A percentile compares a stretch with the other conserved stretches of the same genome.
These are phyloP conservation scores for Metschnikowia santaceciliae DNA, from an alignment of 805 yeast genomes.

Conservation along the genomic window DNA sequence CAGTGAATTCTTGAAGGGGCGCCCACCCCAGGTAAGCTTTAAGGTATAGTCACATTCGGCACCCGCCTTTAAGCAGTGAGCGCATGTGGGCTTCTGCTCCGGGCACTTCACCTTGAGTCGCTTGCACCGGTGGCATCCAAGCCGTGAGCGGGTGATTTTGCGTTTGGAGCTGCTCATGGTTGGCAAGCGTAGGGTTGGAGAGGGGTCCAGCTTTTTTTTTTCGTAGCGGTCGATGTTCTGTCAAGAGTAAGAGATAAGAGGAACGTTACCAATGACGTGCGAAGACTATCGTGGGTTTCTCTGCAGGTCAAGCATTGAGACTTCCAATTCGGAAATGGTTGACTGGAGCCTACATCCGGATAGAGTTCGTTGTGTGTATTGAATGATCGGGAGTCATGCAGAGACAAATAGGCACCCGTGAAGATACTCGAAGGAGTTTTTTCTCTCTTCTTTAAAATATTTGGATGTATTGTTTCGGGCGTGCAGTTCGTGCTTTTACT, in stretches of 20 bases:
- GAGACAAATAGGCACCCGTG: no score
- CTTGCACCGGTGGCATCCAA: constrained; percentile 62
- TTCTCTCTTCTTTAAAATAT: no score
- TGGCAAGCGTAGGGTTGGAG: neutral
- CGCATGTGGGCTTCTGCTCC: constrained; percentile 61
- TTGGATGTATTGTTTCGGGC: no score
- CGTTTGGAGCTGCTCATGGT: constrained; percentile 9
- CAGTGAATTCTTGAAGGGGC: constrained; percentile 48
- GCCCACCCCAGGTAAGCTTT: constrained; percentile 69
- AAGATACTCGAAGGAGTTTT: no score
- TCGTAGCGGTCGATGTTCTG: neutral
- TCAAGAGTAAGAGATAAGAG: neutral
- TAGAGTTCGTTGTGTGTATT: no score
- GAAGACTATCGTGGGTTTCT: neutral
- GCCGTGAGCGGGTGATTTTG: constrained; percentile 44
- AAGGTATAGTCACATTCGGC: constrained; percentile 59
- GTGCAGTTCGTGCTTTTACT: neutral
- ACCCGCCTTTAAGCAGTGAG: constrained; percentile 47
- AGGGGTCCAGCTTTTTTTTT: neutral
- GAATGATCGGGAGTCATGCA: no score
- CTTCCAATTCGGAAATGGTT: no score
- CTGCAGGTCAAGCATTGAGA: neutral
- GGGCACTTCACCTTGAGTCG: constrained; percentile 64
- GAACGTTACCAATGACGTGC: neutral
- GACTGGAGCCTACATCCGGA: no score